Evolutionary conservation across 2,329 filamentous ascomycete species (phyloP).

Genomic region (Fonsecaea monophora): DNA sequence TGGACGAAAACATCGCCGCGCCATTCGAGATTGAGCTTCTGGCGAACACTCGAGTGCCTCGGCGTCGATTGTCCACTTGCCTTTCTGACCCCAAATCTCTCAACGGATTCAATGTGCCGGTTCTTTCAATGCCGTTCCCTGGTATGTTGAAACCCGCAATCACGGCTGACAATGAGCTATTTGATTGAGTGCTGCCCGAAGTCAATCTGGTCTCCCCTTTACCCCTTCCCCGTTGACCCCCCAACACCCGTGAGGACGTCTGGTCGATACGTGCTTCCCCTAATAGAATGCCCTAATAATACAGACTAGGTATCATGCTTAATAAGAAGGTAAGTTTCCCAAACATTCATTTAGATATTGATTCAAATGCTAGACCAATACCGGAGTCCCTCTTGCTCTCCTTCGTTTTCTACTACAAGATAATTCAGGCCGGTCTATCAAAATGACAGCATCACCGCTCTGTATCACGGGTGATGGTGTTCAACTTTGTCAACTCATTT

Average conservation of each 20-base stretch:
- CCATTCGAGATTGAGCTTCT: slow-evolving; percentile 3
- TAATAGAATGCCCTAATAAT: background rate
- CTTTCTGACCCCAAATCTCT: background rate
- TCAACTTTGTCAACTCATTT: background rate
- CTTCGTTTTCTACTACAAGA: background rate
- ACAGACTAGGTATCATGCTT: background rate
- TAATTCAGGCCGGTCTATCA: background rate
- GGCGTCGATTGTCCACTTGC: slow-evolving; percentile 9
- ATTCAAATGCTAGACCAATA: background rate
- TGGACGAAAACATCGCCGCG: background rate
- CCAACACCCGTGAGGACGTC: background rate
- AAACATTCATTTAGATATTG: background rate
- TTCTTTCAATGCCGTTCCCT: background rate
- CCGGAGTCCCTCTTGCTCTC: background rate
- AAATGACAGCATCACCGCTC: background rate
- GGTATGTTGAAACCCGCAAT: slow-evolving; percentile 10
- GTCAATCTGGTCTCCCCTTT: background rate
- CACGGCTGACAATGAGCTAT: slow-evolving; percentile 17
- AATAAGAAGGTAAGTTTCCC: background rate
- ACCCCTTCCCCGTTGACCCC: background rate
- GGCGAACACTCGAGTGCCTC: background rate
- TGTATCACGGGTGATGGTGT: background rate
- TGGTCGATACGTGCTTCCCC: background rate
- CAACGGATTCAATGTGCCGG: slow-evolving; percentile 1
- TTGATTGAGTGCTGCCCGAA: background rate